A percentile compares a stretch with the other conserved stretches of the same genome.
Conservation (phyloP, 768 basidiomycete genomes). For the Mycena leptocephala region DNA sequence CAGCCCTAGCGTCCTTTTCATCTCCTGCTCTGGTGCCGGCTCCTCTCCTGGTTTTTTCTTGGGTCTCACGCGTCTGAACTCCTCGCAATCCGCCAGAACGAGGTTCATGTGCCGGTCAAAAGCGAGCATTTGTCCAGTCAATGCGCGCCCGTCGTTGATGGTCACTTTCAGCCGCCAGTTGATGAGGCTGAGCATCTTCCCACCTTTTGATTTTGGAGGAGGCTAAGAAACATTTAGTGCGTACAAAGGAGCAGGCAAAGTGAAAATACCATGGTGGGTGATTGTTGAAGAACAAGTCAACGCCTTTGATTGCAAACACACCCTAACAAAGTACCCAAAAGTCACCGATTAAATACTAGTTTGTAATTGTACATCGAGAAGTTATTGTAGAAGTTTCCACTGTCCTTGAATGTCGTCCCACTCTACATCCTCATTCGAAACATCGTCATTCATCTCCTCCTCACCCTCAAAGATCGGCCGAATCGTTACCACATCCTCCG, state of each 20-base stretch:
- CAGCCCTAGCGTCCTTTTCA: slow-evolving; percentile 96
- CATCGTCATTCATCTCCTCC: slow-evolving; percentile 13
- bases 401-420: slow-evolving; percentile 23
- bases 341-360: not conserved
- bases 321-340: not conserved
- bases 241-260: not conserved
- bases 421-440: slow-evolving; percentile 23
- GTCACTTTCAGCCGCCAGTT: slow-evolving; percentile 98
- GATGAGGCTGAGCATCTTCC: slow-evolving; percentile 97
- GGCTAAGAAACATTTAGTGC: slow-evolving; percentile 67
- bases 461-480: slow-evolving; percentile 6
- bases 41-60: slow-evolving; percentile 94
- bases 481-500: slow-evolving; percentile 12
- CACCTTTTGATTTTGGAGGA: slow-evolving; percentile 97
- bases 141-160: slow-evolving; percentile 95
- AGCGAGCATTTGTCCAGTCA: slow-evolving; percentile 99
- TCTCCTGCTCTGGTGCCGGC: slow-evolving; percentile 87
- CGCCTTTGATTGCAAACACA: not conserved
- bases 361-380: no score
- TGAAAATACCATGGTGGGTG: slow-evolving; percentile 37
- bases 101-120: slow-evolving; percentile 99
- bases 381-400: slow-evolving; percentile 29
- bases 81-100: slow-evolving; percentile 98
- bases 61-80: slow-evolving; percentile 92
- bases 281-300: slow-evolving; percentile 6